These are phyloP conservation scores for Pisolithus sp. DNA, from an alignment of 768 basidiomycete genomes.

Conservation along the genomic window DNA sequence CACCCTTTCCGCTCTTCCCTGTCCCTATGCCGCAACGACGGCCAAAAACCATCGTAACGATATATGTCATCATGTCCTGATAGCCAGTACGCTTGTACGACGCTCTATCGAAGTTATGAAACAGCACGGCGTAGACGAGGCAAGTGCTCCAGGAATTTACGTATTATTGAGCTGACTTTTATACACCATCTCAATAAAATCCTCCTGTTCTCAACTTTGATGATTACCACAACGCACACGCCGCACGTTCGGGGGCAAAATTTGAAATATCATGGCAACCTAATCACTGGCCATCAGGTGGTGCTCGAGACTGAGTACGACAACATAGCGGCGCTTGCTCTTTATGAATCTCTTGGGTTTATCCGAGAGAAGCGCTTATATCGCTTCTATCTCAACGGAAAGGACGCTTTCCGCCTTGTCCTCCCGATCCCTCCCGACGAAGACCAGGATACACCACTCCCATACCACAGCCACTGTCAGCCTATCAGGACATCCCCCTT, in stretches of 20 bases:
- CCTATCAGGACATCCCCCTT: slow-evolving; percentile 15
- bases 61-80: slow-evolving; percentile 23
- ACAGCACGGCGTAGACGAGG: slow-evolving; percentile 78
- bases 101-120: slow-evolving; percentile 85
- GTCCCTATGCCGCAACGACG: background rate
- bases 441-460: slow-evolving; percentile 10
- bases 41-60: background rate
- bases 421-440: slow-evolving; percentile 46
- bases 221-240: background rate
- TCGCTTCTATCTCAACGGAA: slow-evolving; percentile 95
- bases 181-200: background rate
- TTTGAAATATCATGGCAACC: background rate
- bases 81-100: slow-evolving; percentile 81
- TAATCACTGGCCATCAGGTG: slow-evolving; percentile 44
- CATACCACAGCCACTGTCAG: slow-evolving; percentile 1
- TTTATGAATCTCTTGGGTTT: slow-evolving; percentile 92
- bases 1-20: slow-evolving; percentile 1
- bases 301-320: slow-evolving; percentile 96
- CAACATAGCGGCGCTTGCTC: slow-evolving; percentile 77
- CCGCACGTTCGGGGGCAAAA: background rate
- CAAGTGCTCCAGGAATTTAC: slow-evolving; percentile 30
- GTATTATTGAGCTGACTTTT: background rate
- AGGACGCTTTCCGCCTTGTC: slow-evolving; percentile 87
- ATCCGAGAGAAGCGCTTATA: slow-evolving; percentile 91
- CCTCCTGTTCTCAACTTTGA: background rate